Evolutionary conservation across 2,329 filamentous ascomycete genomes (phyloP), one percentile per base, ranked within the genome.

Genomic region (Diaporthe batatas): DNA sequence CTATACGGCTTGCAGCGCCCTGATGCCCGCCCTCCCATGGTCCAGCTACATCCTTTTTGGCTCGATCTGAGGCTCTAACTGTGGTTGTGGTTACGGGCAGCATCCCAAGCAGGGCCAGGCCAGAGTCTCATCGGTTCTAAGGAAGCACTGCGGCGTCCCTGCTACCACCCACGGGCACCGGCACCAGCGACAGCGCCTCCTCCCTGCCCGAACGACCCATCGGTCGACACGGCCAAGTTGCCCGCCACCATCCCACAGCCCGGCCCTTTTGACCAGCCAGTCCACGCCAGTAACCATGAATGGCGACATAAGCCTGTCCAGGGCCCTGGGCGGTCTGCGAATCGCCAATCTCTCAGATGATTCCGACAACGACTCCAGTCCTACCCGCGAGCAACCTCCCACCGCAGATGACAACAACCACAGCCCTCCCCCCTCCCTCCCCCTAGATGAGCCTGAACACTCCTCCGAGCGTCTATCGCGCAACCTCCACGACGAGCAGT

Each of bases 281-380:
- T 67, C 73, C 71, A 59, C 47, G 25, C 70, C 73, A 54, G 44
- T 73, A 55, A 88, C 81, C 82, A 98, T 98, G 95, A 94, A 95
- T 85, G 94, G 94, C 83, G 95, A 98, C 86, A 86, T 98, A 82
- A 97, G 94, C 84, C 91, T 98, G 77, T 96, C 95, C 80, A 93
- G 95, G 85, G 94, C 94, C 80, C 89, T 98, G 80, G 96, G 96
- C 80, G 96, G 96, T 79, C 87, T 99, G 83, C 94, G 96, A 82
- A 98, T 99, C 83, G 96, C 96, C 79, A 99, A 98, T 83, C 96
- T 74, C 18, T 74, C 96, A 71, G 95, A 98, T 85, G 91, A 96
- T 84, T 88, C 90, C 76, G 82, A 81, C 53, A 68, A 53, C 34
- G 73, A 74, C 57, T 79, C 80, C 49, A 80, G 78, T 73, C 76